phyloP scores from a whole-genome alignment of 306 rosid species.

The Arachis hypogaea region DNA sequence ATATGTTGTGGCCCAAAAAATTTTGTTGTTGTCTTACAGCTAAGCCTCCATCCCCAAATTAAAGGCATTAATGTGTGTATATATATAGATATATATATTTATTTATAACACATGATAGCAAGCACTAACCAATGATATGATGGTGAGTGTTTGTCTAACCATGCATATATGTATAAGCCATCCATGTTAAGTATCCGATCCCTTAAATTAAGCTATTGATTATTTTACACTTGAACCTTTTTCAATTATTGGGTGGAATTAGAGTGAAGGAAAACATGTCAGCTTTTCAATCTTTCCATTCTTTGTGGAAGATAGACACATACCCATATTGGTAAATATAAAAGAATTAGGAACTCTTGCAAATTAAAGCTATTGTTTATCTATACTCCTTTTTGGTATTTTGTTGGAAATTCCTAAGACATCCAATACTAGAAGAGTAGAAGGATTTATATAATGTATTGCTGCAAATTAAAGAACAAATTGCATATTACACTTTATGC shows the following conservation, averaged over 20 bases:
- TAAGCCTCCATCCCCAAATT: slow-evolving; percentile 32
- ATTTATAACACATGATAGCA: neutral
- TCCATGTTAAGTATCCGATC: neutral
- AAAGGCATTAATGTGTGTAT: neutral
- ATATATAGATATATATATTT: neutral
- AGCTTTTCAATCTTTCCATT: neutral
- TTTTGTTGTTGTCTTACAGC: slow-evolving; percentile 17
- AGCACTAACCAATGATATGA: neutral
- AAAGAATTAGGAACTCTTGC: neutral
- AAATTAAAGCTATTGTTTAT: neutral
- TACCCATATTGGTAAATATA: neutral
- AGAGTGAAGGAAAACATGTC: neutral
- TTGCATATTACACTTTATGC: neutral
- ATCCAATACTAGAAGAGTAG: neutral
- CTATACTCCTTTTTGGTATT: neutral
- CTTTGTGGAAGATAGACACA: neutral
- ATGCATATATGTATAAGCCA: neutral
- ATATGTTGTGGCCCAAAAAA: neutral
- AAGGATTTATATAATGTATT: too few relatives aligned
- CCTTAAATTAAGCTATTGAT: slow-evolving; percentile 7
- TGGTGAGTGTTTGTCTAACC: slow-evolving; percentile 1
- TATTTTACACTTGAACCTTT: neutral
- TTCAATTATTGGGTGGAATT: neutral
- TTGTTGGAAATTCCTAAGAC: neutral
- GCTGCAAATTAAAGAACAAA: neutral